These are phyloP conservation scores for Ceratocystis ficicola DNA, from an alignment of 2,329 filamentous ascomycete species.

Conservation along the genomic window DNA sequence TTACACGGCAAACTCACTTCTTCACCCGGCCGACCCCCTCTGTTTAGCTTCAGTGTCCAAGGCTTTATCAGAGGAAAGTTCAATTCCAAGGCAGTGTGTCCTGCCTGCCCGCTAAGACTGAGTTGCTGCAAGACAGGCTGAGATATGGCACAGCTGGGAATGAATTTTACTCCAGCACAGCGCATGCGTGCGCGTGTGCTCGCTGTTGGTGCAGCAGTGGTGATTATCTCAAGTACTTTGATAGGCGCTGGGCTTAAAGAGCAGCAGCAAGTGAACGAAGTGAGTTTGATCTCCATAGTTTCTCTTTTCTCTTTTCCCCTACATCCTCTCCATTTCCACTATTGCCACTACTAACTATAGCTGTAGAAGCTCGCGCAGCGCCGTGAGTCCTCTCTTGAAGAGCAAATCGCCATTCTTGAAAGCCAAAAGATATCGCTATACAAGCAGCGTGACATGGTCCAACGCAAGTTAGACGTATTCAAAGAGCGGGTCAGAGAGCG, in stretches of 20 bases:
- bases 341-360: not conserved
- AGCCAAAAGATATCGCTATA: conserved; percentile 33
- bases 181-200: conserved; percentile 24
- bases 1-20: not conserved
- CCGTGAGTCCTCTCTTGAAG: conserved; percentile 31
- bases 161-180: conserved; percentile 9
- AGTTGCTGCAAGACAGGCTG: not conserved
- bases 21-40: not conserved
- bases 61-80: not conserved
- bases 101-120: not conserved
- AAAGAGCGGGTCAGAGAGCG: conserved; percentile 32
- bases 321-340: too few relatives aligned
- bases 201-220: conserved; percentile 37
- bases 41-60: not conserved
- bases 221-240: conserved; percentile 37
- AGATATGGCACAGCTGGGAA: not conserved
- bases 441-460: conserved; percentile 31
- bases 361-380: conserved; percentile 30
- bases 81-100: not conserved
- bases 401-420: conserved; percentile 37
- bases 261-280: conserved; percentile 37
- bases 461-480: conserved; percentile 35
- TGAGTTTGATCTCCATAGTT: conserved; percentile 24
- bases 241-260: conserved; percentile 41
- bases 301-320: not conserved